Evolutionary conservation across 768 basidiomycete genomes (phyloP).

Genomic region (Coprinopsis strossmayeri): DNA sequence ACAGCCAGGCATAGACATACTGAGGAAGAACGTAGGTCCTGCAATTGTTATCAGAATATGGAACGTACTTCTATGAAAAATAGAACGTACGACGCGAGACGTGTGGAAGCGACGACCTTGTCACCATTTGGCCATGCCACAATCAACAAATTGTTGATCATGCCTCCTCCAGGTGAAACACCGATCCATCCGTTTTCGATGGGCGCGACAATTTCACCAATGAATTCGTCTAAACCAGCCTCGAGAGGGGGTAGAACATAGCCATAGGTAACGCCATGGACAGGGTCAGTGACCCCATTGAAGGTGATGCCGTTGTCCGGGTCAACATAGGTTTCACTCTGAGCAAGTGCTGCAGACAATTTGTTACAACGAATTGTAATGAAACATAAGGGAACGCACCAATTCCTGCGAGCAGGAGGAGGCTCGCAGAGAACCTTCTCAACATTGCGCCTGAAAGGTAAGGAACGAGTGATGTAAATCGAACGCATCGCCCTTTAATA

Average conservation of each 20-base stretch:
- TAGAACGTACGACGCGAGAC: constrained; percentile 44
- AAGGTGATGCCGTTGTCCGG: constrained; percentile 52
- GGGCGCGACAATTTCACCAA: constrained; percentile 57
- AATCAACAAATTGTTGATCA: constrained; percentile 49
- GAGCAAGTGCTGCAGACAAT: constrained; percentile 6
- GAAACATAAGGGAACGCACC: constrained; percentile 22
- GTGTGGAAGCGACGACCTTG: constrained; percentile 44
- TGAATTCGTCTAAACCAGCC: constrained; percentile 43
- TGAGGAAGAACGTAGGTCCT: constrained; percentile 48
- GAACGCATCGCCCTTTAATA: constrained; percentile 4
- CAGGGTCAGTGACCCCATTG: constrained; percentile 36
- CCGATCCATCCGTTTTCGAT: constrained; percentile 51
- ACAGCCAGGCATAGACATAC: constrained; percentile 23
- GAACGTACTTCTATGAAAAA: not conserved
- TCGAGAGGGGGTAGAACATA: constrained; percentile 46
- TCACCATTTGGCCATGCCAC: constrained; percentile 58
- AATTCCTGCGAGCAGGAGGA: constrained; percentile 34
- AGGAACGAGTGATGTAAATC: constrained; percentile 11
- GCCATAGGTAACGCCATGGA: constrained; percentile 38
- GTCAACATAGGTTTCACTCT: constrained; percentile 31
- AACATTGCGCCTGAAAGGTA: constrained; percentile 23
- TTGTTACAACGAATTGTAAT: not conserved
- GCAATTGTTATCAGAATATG: not conserved
- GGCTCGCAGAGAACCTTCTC: constrained; percentile 23
- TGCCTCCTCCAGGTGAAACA: constrained; percentile 44